These are phyloP conservation scores for Penicillium salamii DNA, from an alignment of 495 filamentous ascomycete genomes.

Conservation along the genomic window DNA sequence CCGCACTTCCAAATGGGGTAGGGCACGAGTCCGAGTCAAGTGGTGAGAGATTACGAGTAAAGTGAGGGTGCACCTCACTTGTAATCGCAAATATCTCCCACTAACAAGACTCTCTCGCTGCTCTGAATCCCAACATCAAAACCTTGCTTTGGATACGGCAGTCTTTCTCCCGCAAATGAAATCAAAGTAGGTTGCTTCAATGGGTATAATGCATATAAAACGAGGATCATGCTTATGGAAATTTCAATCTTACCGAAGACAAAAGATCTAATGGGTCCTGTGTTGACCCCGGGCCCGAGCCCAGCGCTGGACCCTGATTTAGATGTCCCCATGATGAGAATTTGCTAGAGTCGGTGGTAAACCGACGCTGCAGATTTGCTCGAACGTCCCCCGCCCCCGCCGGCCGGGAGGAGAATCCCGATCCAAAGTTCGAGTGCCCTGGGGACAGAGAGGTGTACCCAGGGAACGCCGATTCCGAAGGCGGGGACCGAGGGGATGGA, in stretches of 20 bases:
- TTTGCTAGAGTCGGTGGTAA: conserved; percentile 88
- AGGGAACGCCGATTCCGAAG: conserved; percentile 66
- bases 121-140: too few species aligned
- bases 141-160: too few species aligned
- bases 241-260: conserved; percentile 46
- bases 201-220: background rate
- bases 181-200: background rate
- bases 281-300: conserved; percentile 34
- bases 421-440: conserved; percentile 56
- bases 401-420: conserved; percentile 48
- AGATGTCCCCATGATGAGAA: conserved; percentile 72
- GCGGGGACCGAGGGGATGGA: conserved; percentile 68
- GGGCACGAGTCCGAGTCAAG: too few species aligned
- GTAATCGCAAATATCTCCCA: too few species aligned
- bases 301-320: conserved; percentile 36
- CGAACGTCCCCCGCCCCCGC: conserved; percentile 62
- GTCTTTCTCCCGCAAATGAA: background rate
- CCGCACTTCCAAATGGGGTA: too few species aligned
- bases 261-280: conserved; percentile 57
- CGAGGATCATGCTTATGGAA: conserved; percentile 5
- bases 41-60: too few species aligned
- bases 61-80: too few species aligned
- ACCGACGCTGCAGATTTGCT: conserved; percentile 78
- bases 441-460: conserved; percentile 69
- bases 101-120: too few species aligned